Percentiles rank a stretch among this genome's conserved stretches.
phyloP scores from a whole-genome alignment of 257 asterid genomes.

The Ophiorrhiza pumila region DNA sequence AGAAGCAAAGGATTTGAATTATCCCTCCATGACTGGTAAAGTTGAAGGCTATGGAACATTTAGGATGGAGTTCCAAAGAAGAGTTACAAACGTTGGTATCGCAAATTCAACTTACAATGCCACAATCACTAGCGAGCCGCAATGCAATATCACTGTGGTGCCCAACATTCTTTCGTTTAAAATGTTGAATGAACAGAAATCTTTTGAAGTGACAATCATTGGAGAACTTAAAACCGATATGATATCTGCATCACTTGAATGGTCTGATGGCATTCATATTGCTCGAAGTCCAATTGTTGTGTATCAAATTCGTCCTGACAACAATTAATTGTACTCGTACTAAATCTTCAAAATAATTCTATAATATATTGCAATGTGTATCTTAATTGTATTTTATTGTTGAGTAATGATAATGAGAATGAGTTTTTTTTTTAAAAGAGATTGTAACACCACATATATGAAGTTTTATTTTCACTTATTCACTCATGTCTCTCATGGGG shows the following conservation, averaged over 20 bases:
- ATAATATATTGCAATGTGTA: too few relatives aligned
- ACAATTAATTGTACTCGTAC: too few relatives aligned
- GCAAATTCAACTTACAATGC: conserved; percentile 13
- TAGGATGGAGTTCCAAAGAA: conserved; percentile 6
- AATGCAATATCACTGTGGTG: background rate
- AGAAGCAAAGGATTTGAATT: conserved; percentile 14
- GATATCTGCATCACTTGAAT: conserved; percentile 9
- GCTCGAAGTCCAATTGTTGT: conserved; percentile 17
- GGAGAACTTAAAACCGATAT: background rate
- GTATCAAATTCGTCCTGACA: too few relatives aligned
- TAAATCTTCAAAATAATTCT: too few relatives aligned
- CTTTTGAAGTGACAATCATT: background rate
- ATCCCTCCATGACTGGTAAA: conserved; percentile 19
- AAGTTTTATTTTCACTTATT: too few relatives aligned
- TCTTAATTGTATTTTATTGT: too few relatives aligned
- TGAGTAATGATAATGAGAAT: too few relatives aligned
- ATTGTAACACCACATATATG: too few relatives aligned
- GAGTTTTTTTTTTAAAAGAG: too few relatives aligned
- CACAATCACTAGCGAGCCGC: background rate
- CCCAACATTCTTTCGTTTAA: background rate
- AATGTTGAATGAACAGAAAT: background rate
- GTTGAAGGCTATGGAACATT: background rate
- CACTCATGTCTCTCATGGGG: too few relatives aligned
- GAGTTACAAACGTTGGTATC: conserved; percentile 12
- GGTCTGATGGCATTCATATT: conserved; percentile 9